A percentile compares a stretch with the other conserved stretches of the same genome.
phyloP scores from a whole-genome alignment of 805 yeast genomes.

The Metschnikowia hibisci region DNA sequence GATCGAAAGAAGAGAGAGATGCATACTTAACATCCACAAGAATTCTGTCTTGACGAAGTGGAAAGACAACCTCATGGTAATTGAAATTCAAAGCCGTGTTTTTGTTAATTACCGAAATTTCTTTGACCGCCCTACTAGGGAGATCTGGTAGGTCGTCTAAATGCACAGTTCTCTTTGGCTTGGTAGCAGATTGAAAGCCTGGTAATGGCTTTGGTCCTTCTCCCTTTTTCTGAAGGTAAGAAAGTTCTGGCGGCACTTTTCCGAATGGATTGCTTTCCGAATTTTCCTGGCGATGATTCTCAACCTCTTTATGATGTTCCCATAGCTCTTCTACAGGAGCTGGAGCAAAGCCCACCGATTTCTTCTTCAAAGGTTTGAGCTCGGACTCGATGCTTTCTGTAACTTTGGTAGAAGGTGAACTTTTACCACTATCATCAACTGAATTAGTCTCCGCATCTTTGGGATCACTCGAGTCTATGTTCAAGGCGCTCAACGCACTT shows the following conservation, averaged over 20 bases:
- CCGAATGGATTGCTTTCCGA: slow-evolving; percentile 33
- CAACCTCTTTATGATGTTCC: slow-evolving; percentile 32
- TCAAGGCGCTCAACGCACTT: background rate
- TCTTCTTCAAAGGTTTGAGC: background rate
- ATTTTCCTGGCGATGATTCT: slow-evolving; percentile 25
- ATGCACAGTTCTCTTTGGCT: slow-evolving; percentile 6
- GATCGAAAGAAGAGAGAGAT: slow-evolving; percentile 63
- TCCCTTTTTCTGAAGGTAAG: slow-evolving; percentile 28
- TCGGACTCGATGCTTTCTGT: too few relatives aligned
- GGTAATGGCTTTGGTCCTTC: slow-evolving; percentile 30
- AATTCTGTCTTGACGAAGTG: slow-evolving; percentile 44
- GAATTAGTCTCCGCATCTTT: too few relatives aligned
- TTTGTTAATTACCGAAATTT: slow-evolving; percentile 42
- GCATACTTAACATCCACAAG: slow-evolving; percentile 58
- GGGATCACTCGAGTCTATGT: background rate
- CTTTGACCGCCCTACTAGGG: slow-evolving; percentile 41
- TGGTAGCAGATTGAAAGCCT: slow-evolving; percentile 6
- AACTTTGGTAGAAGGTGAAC: too few relatives aligned
- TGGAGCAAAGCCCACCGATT: slow-evolving; percentile 36
- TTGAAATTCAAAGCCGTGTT: slow-evolving; percentile 50
- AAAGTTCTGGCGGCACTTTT: slow-evolving; percentile 39
- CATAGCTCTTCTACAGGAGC: slow-evolving; percentile 33
- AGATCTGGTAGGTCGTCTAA: slow-evolving; percentile 48
- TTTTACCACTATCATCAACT: too few relatives aligned
- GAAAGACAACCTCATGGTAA: slow-evolving; percentile 46